Base-by-base conservation (phyloP, 176 grass and related monocot species). In the Cenchrus fungigraminus region DNA sequence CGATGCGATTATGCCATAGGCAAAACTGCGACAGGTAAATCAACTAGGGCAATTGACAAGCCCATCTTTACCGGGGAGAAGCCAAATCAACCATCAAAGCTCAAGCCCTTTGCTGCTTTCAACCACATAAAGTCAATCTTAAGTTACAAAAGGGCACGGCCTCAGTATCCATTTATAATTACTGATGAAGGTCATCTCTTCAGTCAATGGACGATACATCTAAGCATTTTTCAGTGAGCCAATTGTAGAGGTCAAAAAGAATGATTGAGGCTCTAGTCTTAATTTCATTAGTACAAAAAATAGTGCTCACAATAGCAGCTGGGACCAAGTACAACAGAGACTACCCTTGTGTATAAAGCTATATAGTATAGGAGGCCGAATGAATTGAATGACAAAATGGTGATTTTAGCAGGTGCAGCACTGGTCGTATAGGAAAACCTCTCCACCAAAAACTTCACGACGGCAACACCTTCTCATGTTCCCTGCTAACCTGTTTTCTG, bases 281-380 rank as follows among this genome's bases (percentile, higher is more conserved):
- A 73, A 71, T 86, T 63, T 45, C 64, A 73, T 70, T 19, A 81
- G 28, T 40, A 82, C 86, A 70, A 76, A 84, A 65, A 90, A 86
- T 64, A 70, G 73, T 66, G 68, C 82, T 75, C 72, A 31, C 71
- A 86, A 89, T 70, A 79, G 68, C 83, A 34, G 55, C 53, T 49
- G 46, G 55, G 51, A 44, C 22, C 19, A 65, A 77, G 63, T 65
- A 85, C 85, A 88, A 70, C 47, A 50, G 47, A 61, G 50, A 62
- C 74, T 40, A 40, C 34, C 46, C 80, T 58, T 61, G 55, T 69
- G 61, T 86, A 47, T 83, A 74, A 63, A 82, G 14, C 79, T 74
- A 74, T 86, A 89, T 86, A 92, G 54, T 86, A 89, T 73, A 47
- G 17, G 13, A 65, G 62, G 62, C 49, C 68, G 53, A 69, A 83